Base-by-base conservation (phyloP, 2,329 filamentous ascomycete species). In the Talaromyces sp. region DNA sequence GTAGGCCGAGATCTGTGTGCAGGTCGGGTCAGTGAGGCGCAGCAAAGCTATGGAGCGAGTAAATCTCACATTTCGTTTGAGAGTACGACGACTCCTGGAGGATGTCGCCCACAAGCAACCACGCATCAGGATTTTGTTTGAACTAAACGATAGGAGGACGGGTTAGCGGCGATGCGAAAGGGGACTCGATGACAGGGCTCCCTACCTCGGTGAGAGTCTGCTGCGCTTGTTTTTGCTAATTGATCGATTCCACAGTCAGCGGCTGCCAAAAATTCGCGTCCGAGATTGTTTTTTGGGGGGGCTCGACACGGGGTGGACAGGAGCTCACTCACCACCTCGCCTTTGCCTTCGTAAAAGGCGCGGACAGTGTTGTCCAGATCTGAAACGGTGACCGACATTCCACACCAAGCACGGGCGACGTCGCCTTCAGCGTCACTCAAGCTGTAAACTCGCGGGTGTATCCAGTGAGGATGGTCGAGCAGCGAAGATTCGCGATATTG, bases 101-200 rank as follows among this genome's bases (percentile, higher is more conserved):
- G 71, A 99, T 96, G 80, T 96, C 92, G 75, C 97, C 94, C 70
- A 97, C 94, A 75, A 97, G 86, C 66, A 97, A 85, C 94, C 94
- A 99, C 62, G 94, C 89, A 80, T 99, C 94, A 61, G 93, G 92
- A 72, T 97, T 96, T 81, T 97, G 94, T 78, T 97, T 97, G 84
- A 99, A 99, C 91, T 97, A 71, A 21, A 41, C 21, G 43, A 51
- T 14, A 61, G 19, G 61, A 59, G n/a, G 17, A 57, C 59, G 17
- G 46, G 58, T 63, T 26, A 61, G 56, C 64, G 66, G 29, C 35
- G 67, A 65, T 35, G 57, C 50, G n/a, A n/a, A 32, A 54, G 46
- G 57, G 38, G 57, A 58, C 31, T 61, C 26, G 31, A 31, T 29
- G 54, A 35, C 35, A 35, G 27, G 51, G 35, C 56, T 62, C 63